Percentiles rank a stretch among this genome's conserved stretches.
phyloP scores from a whole-genome alignment of 805 yeast species.

The Saccharomycopsis javanensis region DNA sequence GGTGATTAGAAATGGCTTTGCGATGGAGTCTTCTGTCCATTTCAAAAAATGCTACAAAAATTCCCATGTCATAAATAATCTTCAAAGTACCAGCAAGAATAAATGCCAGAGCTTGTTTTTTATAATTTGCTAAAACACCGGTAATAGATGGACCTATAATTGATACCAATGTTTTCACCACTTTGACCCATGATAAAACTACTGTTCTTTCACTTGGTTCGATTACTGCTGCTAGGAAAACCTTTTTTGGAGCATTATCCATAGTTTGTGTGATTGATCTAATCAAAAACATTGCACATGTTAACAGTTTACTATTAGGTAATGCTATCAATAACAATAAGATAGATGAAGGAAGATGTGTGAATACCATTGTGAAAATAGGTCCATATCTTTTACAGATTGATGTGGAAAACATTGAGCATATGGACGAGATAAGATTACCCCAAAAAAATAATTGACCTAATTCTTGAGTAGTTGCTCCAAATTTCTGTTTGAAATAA shows the following conservation, averaged over 20 bases:
- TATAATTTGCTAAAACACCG: background rate
- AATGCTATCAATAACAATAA: background rate
- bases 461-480: background rate
- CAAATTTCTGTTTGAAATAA: background rate
- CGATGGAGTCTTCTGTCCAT: background rate
- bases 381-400: background rate
- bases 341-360: constrained; percentile 1
- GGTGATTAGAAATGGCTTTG: background rate
- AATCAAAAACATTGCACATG: background rate
- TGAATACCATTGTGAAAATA: background rate
- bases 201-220: background rate
- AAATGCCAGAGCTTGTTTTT: background rate
- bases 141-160: background rate
- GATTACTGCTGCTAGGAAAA: background rate
- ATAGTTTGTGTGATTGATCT: background rate
- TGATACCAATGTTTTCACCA: background rate
- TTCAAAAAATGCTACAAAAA: background rate
- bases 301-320: background rate
- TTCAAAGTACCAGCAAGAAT: background rate
- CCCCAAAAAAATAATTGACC: background rate
- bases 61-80: background rate
- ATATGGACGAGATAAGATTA: background rate
- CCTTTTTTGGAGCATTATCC: constrained; percentile 1
- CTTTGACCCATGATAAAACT: background rate
- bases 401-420: constrained; percentile 1